Conservation (phyloP, 495 filamentous ascomycete genomes). For the Lophiostoma macrostomum region DNA sequence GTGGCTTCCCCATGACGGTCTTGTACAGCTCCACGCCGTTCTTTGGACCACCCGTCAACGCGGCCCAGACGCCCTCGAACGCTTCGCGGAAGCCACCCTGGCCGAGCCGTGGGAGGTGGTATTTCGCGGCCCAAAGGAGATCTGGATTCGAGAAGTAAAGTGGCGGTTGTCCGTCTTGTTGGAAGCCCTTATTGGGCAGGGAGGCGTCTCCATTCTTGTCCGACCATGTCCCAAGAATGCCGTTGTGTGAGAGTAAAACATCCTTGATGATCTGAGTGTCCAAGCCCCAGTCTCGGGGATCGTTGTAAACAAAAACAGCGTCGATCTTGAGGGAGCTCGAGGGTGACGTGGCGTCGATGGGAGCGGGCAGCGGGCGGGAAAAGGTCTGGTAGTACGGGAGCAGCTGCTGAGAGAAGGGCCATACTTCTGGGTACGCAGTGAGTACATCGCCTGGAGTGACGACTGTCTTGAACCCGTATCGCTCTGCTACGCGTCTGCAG, state of each 20-base stretch:
- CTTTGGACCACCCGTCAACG: slow-evolving; percentile 60
- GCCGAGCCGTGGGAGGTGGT: slow-evolving; percentile 83
- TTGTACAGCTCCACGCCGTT: slow-evolving; percentile 59
- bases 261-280: slow-evolving; percentile 80
- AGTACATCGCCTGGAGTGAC: slow-evolving; percentile 83
- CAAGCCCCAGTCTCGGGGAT: slow-evolving; percentile 91
- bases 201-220: slow-evolving; percentile 51
- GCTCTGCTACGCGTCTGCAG: slow-evolving; percentile 72
- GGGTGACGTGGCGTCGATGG: slow-evolving; percentile 40
- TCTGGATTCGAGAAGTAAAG: slow-evolving; percentile 91
- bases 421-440: slow-evolving; percentile 66
- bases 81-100: slow-evolving; percentile 89
- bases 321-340: slow-evolving; percentile 64
- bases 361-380: slow-evolving; percentile 59
- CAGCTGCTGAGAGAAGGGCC: slow-evolving; percentile 71
- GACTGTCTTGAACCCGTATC: slow-evolving; percentile 83
- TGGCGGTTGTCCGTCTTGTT: slow-evolving; percentile 72
- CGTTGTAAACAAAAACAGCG: slow-evolving; percentile 85
- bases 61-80: slow-evolving; percentile 71
- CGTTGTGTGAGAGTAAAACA: slow-evolving; percentile 68
- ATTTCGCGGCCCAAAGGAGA: slow-evolving; percentile 77
- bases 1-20: slow-evolving; percentile 81
- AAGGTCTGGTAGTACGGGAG: slow-evolving; percentile 58
- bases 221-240: slow-evolving; percentile 75
- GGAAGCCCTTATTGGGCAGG: slow-evolving; percentile 71